These are phyloP conservation scores for Amphicarpaea edgeworthii DNA, from an alignment of 306 rosid species.

Conservation along the genomic window DNA sequence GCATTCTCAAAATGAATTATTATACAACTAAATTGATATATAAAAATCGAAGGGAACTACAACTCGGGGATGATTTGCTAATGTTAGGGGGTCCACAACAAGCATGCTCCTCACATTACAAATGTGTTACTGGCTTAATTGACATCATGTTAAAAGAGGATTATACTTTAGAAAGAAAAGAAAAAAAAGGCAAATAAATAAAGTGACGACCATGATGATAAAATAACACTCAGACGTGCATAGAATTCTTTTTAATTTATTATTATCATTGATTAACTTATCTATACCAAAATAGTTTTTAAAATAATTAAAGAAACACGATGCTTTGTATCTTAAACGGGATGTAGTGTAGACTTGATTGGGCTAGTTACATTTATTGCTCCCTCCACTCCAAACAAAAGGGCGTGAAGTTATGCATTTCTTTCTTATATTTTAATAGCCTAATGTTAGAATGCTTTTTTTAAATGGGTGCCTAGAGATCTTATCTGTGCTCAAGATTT, in stretches of 20 bases:
- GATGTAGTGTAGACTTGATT: conserved; percentile 48
- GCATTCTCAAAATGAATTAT: background rate
- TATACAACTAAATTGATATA: background rate
- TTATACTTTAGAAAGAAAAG: background rate
- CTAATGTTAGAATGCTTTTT: background rate
- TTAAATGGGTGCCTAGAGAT: conserved; percentile 53
- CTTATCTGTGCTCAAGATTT: conserved; percentile 64
- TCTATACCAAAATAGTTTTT: background rate
- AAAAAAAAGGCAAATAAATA: conserved; percentile 30
- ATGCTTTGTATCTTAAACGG: conserved; percentile 45
- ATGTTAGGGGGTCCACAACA: conserved; percentile 53
- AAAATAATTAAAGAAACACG: conserved; percentile 33
- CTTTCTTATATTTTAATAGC: conserved; percentile 12
- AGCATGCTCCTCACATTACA: conserved; percentile 48
- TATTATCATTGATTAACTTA: background rate
- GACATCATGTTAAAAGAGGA: conserved; percentile 14
- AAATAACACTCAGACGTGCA: conserved; percentile 68
- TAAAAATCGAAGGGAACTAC: no score
- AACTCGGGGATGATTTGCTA: conserved; percentile 30
- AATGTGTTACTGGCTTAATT: conserved; percentile 17
- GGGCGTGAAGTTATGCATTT: conserved; percentile 56
- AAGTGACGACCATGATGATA: conserved; percentile 62
- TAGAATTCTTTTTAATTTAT: conserved; percentile 41
- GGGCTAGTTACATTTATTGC: conserved; percentile 65
- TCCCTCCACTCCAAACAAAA: conserved; percentile 85